These are phyloP conservation scores for Erythrophleum ivorense DNA, from an alignment of 331 rosid genomes.

Conservation along the genomic window DNA sequence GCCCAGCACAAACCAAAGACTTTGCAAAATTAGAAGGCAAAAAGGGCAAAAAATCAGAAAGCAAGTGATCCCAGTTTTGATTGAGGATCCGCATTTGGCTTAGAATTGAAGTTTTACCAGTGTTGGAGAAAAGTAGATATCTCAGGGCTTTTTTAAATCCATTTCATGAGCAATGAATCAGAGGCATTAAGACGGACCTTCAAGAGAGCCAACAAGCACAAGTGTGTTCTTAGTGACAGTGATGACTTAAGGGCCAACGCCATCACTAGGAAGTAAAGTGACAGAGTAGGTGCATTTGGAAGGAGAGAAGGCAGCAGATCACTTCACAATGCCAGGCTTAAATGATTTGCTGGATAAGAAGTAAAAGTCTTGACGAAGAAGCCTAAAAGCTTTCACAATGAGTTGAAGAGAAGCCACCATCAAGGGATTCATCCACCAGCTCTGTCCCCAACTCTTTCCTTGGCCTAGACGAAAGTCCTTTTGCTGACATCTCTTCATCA, in stretches of 20 bases:
- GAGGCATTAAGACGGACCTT: conserved; percentile 41
- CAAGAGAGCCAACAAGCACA: conserved; percentile 52
- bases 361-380: not conserved
- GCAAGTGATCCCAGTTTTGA: not conserved
- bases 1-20: not conserved
- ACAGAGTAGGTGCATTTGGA: conserved; percentile 55
- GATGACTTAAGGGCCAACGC: conserved; percentile 64
- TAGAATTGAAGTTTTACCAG: not conserved
- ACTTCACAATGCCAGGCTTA: conserved; percentile 34
- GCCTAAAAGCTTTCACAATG: not conserved
- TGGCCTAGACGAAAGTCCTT: conserved; percentile 84
- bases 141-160: not conserved
- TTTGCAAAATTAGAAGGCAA: not conserved
- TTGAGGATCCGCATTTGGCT: not conserved
- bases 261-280: conserved; percentile 64
- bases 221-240: conserved; percentile 62
- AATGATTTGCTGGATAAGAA: conserved; percentile 26
- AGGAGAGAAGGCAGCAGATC: conserved; percentile 45
- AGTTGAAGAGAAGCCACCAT: conserved; percentile 6
- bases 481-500: conserved; percentile 80
- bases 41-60: not conserved
- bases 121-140: not conserved
- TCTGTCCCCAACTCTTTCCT: conserved; percentile 74
- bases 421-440: conserved; percentile 44
- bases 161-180: not conserved